phyloP scores from a whole-genome alignment of 225 moss, liverwort and hornwort species.

The Bryum argenteum region DNA sequence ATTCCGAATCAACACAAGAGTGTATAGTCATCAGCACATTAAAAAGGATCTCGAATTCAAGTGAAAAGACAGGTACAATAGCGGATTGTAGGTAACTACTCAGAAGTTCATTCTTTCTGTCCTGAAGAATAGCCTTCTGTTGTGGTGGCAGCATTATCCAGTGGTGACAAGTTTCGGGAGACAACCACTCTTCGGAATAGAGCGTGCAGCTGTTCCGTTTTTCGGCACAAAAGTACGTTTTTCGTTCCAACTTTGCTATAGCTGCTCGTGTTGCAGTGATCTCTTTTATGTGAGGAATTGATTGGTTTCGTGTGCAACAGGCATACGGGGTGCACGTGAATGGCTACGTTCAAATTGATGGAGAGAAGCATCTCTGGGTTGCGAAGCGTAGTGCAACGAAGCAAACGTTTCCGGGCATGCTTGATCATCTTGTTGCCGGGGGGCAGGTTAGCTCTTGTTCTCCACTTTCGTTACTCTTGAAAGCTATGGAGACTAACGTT shows the following conservation, averaged over 20 bases:
- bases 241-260: slow-evolving; percentile 11
- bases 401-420: slow-evolving; percentile 83
- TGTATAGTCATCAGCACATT: background rate
- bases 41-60: background rate
- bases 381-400: slow-evolving; percentile 83
- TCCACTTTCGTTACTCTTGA: background rate
- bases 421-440: slow-evolving; percentile 92
- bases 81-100: too few relatives aligned
- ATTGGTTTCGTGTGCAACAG: slow-evolving; percentile 44
- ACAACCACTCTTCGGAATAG: slow-evolving; percentile 67
- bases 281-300: slow-evolving; percentile 10
- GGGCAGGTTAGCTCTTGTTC: slow-evolving; percentile 70
- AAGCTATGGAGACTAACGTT: background rate
- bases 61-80: too few relatives aligned
- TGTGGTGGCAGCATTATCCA: slow-evolving; percentile 66
- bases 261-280: background rate
- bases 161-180: slow-evolving; percentile 70
- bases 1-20: background rate
- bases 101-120: too few relatives aligned
- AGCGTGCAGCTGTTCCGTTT: slow-evolving; percentile 82
- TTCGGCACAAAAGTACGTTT: slow-evolving; percentile 81
- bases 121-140: background rate
- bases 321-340: slow-evolving; percentile 92
- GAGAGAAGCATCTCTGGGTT: slow-evolving; percentile 79
- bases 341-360: slow-evolving; percentile 73